A percentile compares a stretch with the other conserved stretches of the same genome.
Evolutionary conservation across 108 stramenopile genomes (phyloP).

Genomic region (Stephanodiscus minutulus): DNA sequence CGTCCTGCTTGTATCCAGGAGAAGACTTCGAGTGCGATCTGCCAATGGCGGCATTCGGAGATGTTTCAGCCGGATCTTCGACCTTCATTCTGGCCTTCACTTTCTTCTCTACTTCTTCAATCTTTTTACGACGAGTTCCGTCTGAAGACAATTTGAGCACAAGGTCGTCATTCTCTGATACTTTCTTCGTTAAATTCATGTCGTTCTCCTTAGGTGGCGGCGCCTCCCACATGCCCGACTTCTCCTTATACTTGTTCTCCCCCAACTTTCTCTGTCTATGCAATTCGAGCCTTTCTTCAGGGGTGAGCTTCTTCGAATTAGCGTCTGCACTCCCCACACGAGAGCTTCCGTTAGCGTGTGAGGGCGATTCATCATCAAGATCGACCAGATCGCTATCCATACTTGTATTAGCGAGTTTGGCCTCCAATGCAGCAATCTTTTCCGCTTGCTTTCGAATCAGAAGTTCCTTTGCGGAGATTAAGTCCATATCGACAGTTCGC

Average conservation of each 20-base stretch:
- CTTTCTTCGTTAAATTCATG: constrained; percentile 38
- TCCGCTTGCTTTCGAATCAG: constrained; percentile 51
- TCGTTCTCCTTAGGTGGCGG: constrained; percentile 45
- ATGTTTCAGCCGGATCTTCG: constrained; percentile 6
- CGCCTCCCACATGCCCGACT: constrained; percentile 51
- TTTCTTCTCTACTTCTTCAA: constrained; percentile 35
- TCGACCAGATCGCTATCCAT: constrained; percentile 6
- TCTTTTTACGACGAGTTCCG: constrained; percentile 42
- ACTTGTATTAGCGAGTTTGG: constrained; percentile 40
- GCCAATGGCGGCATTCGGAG: constrained; percentile 10
- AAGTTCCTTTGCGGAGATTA: constrained; percentile 30
- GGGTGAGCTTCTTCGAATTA: constrained; percentile 50
- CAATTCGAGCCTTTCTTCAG: constrained; percentile 53
- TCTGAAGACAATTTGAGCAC: constrained; percentile 54
- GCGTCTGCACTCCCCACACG: constrained; percentile 53
- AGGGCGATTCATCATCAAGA: constrained; percentile 10
- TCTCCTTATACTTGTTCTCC: constrained; percentile 59
- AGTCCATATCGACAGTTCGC: constrained; percentile 11
- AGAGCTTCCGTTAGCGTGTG: constrained; percentile 8
- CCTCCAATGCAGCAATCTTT: constrained; percentile 50
- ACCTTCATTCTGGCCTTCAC: constrained; percentile 23
- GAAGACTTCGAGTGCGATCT: constrained; percentile 1
- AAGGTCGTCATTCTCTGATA: constrained; percentile 48
- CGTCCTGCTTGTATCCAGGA: constrained; percentile 2
- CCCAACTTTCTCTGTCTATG: constrained; percentile 54